phyloP scores from a whole-genome alignment of 169 alveolate genomes.

The Perkinsus olseni region DNA sequence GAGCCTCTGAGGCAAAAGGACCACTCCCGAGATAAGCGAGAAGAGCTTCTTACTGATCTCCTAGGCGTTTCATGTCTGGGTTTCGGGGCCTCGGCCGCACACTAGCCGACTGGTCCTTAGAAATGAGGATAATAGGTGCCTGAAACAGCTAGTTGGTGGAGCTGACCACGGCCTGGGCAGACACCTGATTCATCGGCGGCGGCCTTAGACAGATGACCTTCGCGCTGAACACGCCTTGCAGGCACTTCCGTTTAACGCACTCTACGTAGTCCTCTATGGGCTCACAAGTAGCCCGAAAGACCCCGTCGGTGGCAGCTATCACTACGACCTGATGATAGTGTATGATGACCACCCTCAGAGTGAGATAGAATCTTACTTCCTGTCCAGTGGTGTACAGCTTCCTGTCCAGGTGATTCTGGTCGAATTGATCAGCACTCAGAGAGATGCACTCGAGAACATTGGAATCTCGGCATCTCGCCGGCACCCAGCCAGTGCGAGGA shows the following conservation, averaged over 20 bases:
- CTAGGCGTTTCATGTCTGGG: not conserved
- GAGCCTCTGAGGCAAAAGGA: not conserved
- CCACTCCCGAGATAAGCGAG: not conserved
- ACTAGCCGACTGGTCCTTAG: not conserved
- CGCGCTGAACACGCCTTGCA: not conserved
- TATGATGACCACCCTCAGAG: too few relatives aligned
- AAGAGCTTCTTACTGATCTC: not conserved
- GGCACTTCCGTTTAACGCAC: not conserved
- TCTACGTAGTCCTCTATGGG: not conserved
- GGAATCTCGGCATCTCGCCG: not conserved
- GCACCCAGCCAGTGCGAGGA: not conserved
- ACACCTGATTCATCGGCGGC: not conserved
- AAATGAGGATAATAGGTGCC: not conserved
- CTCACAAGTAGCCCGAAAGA: not conserved
- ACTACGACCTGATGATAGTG: not conserved
- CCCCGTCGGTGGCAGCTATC: not conserved
- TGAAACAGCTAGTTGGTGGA: not conserved
- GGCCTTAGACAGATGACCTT: not conserved
- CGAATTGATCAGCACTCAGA: not conserved
- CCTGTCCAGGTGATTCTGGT: not conserved
- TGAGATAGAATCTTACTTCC: not conserved
- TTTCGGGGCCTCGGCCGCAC: not conserved
- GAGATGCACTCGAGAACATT: not conserved
- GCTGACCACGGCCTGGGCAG: not conserved
- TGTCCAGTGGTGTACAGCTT: not conserved